phyloP scores from a whole-genome alignment of 2,329 filamentous ascomycete genomes.

The Pyrenophora teres region DNA sequence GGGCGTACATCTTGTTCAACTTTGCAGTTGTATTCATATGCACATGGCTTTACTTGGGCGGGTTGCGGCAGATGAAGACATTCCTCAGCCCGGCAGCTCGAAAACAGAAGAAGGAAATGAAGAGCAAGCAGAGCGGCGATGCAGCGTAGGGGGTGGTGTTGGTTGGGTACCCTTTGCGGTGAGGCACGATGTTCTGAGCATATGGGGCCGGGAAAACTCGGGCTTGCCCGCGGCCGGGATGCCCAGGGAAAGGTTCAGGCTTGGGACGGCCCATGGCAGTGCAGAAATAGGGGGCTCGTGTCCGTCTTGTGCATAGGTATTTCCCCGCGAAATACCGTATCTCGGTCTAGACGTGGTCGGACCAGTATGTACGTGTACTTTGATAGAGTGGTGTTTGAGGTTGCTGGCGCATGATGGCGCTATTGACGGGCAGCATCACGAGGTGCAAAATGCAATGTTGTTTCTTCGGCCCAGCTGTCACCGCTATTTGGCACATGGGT shows the following conservation, averaged over 20 bases:
- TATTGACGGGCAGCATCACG: neutral
- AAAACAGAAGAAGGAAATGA: constrained; percentile 41
- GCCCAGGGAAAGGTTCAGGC: constrained; percentile 8
- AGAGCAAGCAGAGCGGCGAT: constrained; percentile 32
- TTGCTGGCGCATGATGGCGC: too few species aligned
- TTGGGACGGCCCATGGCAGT: constrained; percentile 9
- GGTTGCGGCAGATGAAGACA: constrained; percentile 43
- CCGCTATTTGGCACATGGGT: too few species aligned
- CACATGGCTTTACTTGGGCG: constrained; percentile 61
- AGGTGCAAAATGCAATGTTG: too few species aligned
- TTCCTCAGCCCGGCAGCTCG: constrained; percentile 41
- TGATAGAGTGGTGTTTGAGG: too few species aligned
- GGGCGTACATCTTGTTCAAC: constrained; percentile 67
- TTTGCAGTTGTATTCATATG: constrained; percentile 59
- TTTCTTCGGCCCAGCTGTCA: neutral
- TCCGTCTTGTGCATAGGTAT: constrained; percentile 18
- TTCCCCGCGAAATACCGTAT: constrained; percentile 30
- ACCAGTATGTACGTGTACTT: too few species aligned
- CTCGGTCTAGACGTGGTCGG: constrained; percentile 16
- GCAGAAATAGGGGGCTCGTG: constrained; percentile 19
- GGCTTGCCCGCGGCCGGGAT: constrained; percentile 35
- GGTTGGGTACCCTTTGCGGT: constrained; percentile 6
- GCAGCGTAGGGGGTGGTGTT: constrained; percentile 16
- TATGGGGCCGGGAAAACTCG: constrained; percentile 30
- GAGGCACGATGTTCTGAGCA: constrained; percentile 8